Conservation (phyloP, 140 eudicot species). For the Flaveria floridana region DNA sequence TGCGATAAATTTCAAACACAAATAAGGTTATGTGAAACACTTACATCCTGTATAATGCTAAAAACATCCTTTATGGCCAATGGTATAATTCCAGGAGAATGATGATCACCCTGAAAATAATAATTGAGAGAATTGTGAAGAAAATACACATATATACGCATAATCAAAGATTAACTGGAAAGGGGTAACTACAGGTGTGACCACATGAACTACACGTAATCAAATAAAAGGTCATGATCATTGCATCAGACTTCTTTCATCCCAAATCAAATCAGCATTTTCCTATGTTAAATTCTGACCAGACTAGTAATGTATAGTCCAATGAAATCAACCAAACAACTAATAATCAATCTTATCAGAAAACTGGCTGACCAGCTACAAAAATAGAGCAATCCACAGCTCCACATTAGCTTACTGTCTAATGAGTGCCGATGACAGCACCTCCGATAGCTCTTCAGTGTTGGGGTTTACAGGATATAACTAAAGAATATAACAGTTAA, state of each 20-base stretch:
- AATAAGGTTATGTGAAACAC: constrained; percentile 36
- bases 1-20: constrained; percentile 9
- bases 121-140: constrained; percentile 13
- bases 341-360: constrained; percentile 15
- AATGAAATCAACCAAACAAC: constrained; percentile 20
- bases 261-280: background rate
- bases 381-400: background rate
- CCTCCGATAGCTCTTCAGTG: background rate
- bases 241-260: constrained; percentile 3
- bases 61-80: constrained; percentile 97
- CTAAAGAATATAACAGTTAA: constrained; percentile 9
- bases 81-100: constrained; percentile 90
- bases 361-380: constrained; percentile 19
- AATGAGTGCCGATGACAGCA: constrained; percentile 7
- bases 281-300: background rate
- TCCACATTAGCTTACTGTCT: background rate
- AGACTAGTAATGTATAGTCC: constrained; percentile 17
- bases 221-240: background rate
- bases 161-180: constrained; percentile 17
- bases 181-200: constrained; percentile 5
- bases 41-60: constrained; percentile 99
- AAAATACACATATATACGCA: background rate
- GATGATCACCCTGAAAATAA: constrained; percentile 85
- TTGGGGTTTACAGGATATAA: constrained; percentile 3
- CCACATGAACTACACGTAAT: constrained; percentile 7